Evolutionary conservation across 495 filamentous ascomycete species (phyloP).

Genomic region (Tetracladium marchalianum): DNA sequence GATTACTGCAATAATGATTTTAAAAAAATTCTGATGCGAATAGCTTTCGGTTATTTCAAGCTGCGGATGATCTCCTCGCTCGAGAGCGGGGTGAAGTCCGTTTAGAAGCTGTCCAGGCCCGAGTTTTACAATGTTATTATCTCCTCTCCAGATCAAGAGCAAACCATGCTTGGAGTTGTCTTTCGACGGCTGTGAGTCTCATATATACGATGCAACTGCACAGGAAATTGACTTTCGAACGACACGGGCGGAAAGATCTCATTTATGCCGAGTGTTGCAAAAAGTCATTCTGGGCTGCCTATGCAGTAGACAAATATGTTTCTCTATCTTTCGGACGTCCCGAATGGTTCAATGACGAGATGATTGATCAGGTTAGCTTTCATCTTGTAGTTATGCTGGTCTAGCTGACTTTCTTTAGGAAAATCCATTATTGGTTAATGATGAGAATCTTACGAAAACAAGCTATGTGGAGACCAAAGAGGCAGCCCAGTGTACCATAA

Average conservation of each 20-base stretch:
- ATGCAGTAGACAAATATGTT: conserved; percentile 48
- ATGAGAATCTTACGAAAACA: conserved; percentile 36
- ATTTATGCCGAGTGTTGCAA: conserved; percentile 28
- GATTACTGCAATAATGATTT: not conserved
- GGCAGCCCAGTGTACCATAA: not conserved
- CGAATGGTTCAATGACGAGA: conserved; percentile 39
- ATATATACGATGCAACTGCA: conserved; percentile 24
- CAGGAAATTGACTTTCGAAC: conserved; percentile 16
- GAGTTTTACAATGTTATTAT: conserved; percentile 29
- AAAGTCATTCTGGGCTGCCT: conserved; percentile 48
- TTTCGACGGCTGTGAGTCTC: conserved; percentile 28
- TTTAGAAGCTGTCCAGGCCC: conserved; percentile 28
- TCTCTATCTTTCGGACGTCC: conserved; percentile 45
- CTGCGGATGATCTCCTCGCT: conserved; percentile 24
- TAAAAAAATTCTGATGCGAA: not conserved
- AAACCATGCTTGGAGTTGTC: conserved; percentile 30
- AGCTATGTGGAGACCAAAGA: not conserved
- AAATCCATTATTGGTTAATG: conserved; percentile 39
- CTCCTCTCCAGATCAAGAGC: conserved; percentile 26
- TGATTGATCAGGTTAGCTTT: conserved; percentile 32
- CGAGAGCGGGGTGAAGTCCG: conserved; percentile 24
- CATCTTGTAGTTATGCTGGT: too few species aligned
- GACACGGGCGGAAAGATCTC: conserved; percentile 13
- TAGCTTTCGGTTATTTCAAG: conserved; percentile 25
- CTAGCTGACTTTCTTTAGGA: conserved; percentile 8